Percentiles rank a stretch among this genome's conserved stretches.
These are phyloP conservation scores for Aspergillus ostianus DNA, from an alignment of 495 filamentous ascomycete genomes.

Conservation along the genomic window DNA sequence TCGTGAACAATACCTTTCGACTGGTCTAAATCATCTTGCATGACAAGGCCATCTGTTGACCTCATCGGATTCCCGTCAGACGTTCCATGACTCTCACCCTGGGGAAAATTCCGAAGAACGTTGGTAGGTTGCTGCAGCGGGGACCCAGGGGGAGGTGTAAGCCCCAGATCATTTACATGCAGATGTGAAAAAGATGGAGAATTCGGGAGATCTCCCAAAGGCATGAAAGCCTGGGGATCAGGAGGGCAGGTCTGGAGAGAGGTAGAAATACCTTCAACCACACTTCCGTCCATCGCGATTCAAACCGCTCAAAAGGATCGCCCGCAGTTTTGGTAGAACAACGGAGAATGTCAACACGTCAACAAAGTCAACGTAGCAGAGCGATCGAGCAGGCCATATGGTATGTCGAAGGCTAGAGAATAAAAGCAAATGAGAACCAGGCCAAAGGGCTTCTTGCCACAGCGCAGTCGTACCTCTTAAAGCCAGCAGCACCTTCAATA, in stretches of 20 bases:
- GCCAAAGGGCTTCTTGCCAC: background rate
- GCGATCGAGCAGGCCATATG: slow-evolving; percentile 1
- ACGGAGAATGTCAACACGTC: background rate
- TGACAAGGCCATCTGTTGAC: background rate
- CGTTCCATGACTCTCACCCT: slow-evolving; percentile 13
- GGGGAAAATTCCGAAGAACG: slow-evolving; percentile 6
- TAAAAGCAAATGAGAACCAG: background rate
- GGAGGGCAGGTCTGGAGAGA: slow-evolving; percentile 28
- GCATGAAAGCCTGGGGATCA: slow-evolving; percentile 17
- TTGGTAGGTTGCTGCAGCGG: slow-evolving; percentile 27
- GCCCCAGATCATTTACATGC: slow-evolving; percentile 41
- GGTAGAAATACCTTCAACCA: slow-evolving; percentile 44
- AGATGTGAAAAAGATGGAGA: slow-evolving; percentile 15
- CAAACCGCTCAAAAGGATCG: background rate
- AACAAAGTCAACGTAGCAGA: slow-evolving; percentile 6
- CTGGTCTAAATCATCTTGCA: background rate
- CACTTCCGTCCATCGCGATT: slow-evolving; percentile 29
- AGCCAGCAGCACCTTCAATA: background rate
- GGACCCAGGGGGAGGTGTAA: slow-evolving; percentile 44
- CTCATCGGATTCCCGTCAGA: background rate
- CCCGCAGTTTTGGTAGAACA: background rate
- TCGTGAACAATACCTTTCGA: background rate
- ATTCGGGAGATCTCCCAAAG: slow-evolving; percentile 20
- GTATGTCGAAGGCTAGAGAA: background rate
- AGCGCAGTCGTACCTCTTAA: background rate